A percentile compares a stretch with the other conserved stretches of the same genome.
Conservation (phyloP, 2,329 filamentous ascomycete species). For the Scorias spongiosa region DNA sequence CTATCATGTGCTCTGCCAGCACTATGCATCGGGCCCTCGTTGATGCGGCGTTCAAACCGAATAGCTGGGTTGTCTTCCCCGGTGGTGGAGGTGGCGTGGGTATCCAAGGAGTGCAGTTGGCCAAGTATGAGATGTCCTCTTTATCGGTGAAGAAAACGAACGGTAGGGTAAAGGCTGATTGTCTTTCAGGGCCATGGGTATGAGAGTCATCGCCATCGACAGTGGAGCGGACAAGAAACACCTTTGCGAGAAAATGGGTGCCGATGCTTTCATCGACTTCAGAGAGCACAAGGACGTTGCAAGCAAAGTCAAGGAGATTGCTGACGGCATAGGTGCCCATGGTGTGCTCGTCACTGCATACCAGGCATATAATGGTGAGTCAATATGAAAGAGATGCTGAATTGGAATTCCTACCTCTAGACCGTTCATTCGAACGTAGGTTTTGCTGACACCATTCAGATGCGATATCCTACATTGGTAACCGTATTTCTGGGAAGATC, state of each 20-base stretch:
- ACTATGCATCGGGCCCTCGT: conserved; percentile 44
- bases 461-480: conserved; percentile 30
- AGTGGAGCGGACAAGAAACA: conserved; percentile 33
- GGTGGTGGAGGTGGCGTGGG: conserved; percentile 41
- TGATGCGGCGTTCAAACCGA: conserved; percentile 34
- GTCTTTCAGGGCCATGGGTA: conserved; percentile 34
- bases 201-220: conserved; percentile 41
- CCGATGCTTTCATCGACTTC: conserved; percentile 43
- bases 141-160: background rate
- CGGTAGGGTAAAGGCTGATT: background rate
- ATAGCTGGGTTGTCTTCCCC: conserved; percentile 41
- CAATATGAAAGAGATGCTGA: background rate
- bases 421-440: too few species aligned
- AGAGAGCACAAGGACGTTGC: conserved; percentile 25
- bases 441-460: conserved; percentile 8
- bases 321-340: conserved; percentile 33
- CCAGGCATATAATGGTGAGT: conserved; percentile 18
- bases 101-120: conserved; percentile 41
- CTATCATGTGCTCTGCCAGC: conserved; percentile 44
- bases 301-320: conserved; percentile 30
- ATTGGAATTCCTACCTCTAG: conserved; percentile 3
- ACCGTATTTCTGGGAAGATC: conserved; percentile 33
- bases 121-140: conserved; percentile 14
- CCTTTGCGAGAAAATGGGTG: conserved; percentile 34
- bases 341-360: conserved; percentile 25